Evolutionary conservation across 1,284 basidiomycete species (phyloP), one percentile per base, ranked within the genome.

Genomic region (Pseudozyma thailandica): DNA sequence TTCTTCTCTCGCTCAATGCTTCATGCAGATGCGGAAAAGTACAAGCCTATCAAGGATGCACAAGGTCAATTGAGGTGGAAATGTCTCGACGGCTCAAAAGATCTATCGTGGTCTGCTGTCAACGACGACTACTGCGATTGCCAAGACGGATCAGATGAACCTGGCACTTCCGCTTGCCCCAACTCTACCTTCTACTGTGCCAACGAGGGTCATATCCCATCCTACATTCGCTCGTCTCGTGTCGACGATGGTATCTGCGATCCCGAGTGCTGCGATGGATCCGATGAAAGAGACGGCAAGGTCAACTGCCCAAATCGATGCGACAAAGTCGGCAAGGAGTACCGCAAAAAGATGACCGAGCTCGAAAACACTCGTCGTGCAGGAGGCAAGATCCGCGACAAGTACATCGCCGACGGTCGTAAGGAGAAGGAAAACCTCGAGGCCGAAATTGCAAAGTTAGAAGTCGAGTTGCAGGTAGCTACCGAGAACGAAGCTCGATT

Each of bases 221-320:
- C 88, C 3, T 87, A 82, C 47, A 90, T 99, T 56, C 88, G 89
- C 13, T 89, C 90, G 55, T 91, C 92, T 23, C 87, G 92, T 63
- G 94, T 99, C n/a, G 90, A 90, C 60, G 95, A 99, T 81, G 95
- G 95, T 2, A 86, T 98, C 33, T 98, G 95, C 94, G 93, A 98
- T 79, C 87, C 88, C 2, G 90, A 94, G 80, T 99, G 96, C 82
- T 98, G 95, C 82, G 95, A 99, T 80, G 96, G 96, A n/a, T 92
- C 92, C 0, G 95, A 99, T 82, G 95, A 99, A 84, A 85, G 84
- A 5, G 77, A 79, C 31, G 75, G 77, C 44, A 82, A 83, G 48
- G 51, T 74, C 5, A 85, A 90, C 12, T 99, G 95, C 81, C 86
- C 88, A 20, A 89, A 98, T 82, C 85, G 85, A 6, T 99, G 95